These are phyloP conservation scores for Asterochloris sp. DNA, from an alignment of 139 green algal species.

Conservation along the genomic window DNA sequence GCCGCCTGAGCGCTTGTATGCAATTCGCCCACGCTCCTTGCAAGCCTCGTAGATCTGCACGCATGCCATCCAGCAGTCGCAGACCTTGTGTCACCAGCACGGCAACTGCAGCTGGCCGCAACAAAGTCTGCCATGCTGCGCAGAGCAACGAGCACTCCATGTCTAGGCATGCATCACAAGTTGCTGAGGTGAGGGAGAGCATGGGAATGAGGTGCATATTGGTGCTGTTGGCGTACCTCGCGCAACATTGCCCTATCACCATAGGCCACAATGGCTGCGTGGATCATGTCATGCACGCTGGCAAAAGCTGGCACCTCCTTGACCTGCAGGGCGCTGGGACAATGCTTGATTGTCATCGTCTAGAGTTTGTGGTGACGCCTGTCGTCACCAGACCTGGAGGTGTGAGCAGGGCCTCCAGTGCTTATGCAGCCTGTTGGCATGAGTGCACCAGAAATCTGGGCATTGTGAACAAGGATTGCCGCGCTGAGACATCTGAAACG, in stretches of 20 bases:
- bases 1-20: conserved; percentile 51
- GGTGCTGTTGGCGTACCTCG: conserved; percentile 27
- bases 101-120: neutral
- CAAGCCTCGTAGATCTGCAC: conserved; percentile 52
- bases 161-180: neutral
- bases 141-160: neutral
- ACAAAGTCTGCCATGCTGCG: too few relatives aligned
- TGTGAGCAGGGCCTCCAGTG: too few relatives aligned
- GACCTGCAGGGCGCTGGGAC: conserved; percentile 19
- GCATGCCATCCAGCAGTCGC: neutral
- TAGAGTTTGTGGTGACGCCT: too few relatives aligned
- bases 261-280: conserved; percentile 46
- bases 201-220: neutral
- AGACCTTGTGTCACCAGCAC: too few relatives aligned
- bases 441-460: too few relatives aligned
- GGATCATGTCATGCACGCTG: conserved; percentile 57
- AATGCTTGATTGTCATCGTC: too few relatives aligned
- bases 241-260: conserved; percentile 31
- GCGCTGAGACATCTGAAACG: too few relatives aligned
- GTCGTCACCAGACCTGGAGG: too few relatives aligned
- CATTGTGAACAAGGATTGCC: too few relatives aligned
- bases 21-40: conserved; percentile 44
- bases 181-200: neutral
- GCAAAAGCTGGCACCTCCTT: conserved; percentile 48
- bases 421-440: too few relatives aligned